phyloP scores from a whole-genome alignment of 805 yeast genomes.

The Schwanniomyces vanrijiae region DNA sequence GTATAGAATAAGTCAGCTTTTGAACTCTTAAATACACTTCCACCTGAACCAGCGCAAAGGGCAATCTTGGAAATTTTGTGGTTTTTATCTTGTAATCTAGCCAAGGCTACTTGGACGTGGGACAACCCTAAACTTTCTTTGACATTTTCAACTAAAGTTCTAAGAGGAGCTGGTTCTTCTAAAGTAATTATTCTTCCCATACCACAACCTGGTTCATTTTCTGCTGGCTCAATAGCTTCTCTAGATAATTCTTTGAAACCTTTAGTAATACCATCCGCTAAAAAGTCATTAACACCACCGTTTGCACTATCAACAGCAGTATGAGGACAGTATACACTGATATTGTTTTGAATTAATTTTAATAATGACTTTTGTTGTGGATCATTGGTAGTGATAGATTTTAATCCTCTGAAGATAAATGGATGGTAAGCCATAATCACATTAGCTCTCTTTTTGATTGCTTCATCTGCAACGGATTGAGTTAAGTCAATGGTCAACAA shows the following conservation, averaged over 20 bases:
- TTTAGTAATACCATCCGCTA: slow-evolving; percentile 56
- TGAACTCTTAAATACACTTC: slow-evolving; percentile 64
- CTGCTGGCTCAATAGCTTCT: slow-evolving; percentile 46
- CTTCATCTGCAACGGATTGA: slow-evolving; percentile 80
- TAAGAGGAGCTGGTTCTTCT: slow-evolving; percentile 40
- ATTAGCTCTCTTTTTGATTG: slow-evolving; percentile 53
- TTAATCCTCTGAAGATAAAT: slow-evolving; percentile 86
- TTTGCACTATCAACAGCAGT: slow-evolving; percentile 91
- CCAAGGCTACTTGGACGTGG: slow-evolving; percentile 62
- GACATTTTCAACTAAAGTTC: slow-evolving; percentile 46
- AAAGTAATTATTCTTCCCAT: slow-evolving; percentile 75
- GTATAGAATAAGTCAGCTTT: slow-evolving; percentile 74
- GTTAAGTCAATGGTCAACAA: slow-evolving; percentile 86
- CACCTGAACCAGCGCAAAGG: slow-evolving; percentile 95
- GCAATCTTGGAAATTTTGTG: slow-evolving; percentile 59
- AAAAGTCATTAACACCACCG: slow-evolving; percentile 95
- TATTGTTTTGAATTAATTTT: slow-evolving; percentile 68
- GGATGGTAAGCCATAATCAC: slow-evolving; percentile 88
- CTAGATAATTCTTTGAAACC: slow-evolving; percentile 23
- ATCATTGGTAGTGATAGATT: slow-evolving; percentile 58
- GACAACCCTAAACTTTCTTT: slow-evolving; percentile 54
- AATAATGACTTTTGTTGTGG: slow-evolving; percentile 83
- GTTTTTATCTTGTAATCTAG: slow-evolving; percentile 20
- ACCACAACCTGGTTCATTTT: slow-evolving; percentile 58
- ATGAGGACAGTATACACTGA: slow-evolving; percentile 92